Conservation (phyloP, 495 filamentous ascomycete species). For the Tetracladium setigerum region DNA sequence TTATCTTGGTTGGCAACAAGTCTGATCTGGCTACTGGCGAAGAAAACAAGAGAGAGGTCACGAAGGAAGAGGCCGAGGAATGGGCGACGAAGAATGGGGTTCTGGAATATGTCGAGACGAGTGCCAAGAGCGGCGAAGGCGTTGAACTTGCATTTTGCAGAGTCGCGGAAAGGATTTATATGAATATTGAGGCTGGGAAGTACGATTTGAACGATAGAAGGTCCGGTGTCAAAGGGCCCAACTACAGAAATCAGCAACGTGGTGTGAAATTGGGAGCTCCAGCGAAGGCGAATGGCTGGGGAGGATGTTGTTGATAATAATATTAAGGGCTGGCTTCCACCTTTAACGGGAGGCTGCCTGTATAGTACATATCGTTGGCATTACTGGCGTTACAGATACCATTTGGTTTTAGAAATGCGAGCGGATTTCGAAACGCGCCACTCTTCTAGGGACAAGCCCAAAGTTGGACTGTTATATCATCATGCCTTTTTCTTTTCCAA, state of each 20-base stretch:
- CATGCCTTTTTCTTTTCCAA: too few relatives aligned
- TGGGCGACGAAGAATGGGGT: slow-evolving; percentile 82
- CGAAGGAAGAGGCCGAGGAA: slow-evolving; percentile 68
- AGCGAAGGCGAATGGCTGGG: slow-evolving; percentile 11
- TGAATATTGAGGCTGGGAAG: slow-evolving; percentile 86
- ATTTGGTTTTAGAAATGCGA: too few relatives aligned
- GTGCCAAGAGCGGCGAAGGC: slow-evolving; percentile 85
- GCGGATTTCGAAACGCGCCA: too few relatives aligned
- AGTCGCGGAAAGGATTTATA: slow-evolving; percentile 87
- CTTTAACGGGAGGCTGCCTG: not conserved
- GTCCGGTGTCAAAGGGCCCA: slow-evolving; percentile 81
- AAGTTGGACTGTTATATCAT: too few relatives aligned
- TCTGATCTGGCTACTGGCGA: slow-evolving; percentile 59
- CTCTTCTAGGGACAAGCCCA: too few relatives aligned
- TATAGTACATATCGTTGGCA: not conserved
- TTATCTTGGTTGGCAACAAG: slow-evolving; percentile 94
- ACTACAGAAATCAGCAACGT: slow-evolving; percentile 32
- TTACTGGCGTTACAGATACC: slow-evolving; percentile 5
- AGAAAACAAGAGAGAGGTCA: slow-evolving; percentile 68
- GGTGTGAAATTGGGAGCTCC: slow-evolving; percentile 30
- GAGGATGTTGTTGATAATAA: slow-evolving; percentile 12
- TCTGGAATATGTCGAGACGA: slow-evolving; percentile 90
- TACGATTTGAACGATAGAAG: slow-evolving; percentile 93
- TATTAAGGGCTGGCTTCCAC: not conserved
- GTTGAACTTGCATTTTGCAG: slow-evolving; percentile 90